These are phyloP conservation scores for Pleurotus tuber-regium DNA, from an alignment of 768 basidiomycete genomes.

Conservation along the genomic window DNA sequence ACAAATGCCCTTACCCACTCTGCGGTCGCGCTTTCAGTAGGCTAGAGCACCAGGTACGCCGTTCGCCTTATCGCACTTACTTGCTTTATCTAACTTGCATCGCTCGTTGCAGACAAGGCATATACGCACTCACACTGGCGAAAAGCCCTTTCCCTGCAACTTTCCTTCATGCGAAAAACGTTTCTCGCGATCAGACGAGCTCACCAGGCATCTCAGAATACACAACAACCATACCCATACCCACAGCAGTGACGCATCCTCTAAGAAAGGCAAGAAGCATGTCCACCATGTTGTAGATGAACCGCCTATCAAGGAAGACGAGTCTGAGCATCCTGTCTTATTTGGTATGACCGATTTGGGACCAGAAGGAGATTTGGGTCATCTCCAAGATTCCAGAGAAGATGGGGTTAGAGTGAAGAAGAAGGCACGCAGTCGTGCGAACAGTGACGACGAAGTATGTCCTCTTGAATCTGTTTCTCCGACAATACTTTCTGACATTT, in stretches of 20 bases:
- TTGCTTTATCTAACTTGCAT: slow-evolving; percentile 12
- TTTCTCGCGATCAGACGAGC: slow-evolving; percentile 97
- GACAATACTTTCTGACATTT: neutral
- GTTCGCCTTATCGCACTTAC: neutral
- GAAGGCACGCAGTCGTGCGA: slow-evolving; percentile 76
- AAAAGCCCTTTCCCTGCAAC: slow-evolving; percentile 93
- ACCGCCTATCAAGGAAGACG: slow-evolving; percentile 7
- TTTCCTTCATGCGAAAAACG: slow-evolving; percentile 96
- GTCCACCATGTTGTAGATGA: slow-evolving; percentile 12
- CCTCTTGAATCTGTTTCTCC: slow-evolving; percentile 13
- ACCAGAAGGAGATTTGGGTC: slow-evolving; percentile 9
- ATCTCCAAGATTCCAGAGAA: slow-evolving; percentile 7
- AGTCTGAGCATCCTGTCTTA: slow-evolving; percentile 10
- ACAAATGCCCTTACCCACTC: slow-evolving; percentile 91
- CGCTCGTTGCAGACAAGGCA: slow-evolving; percentile 76
- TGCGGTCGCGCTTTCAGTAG: slow-evolving; percentile 96
- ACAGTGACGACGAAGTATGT: slow-evolving; percentile 82
- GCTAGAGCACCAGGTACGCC: slow-evolving; percentile 87
- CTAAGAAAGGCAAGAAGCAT: slow-evolving; percentile 12
- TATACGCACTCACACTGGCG: slow-evolving; percentile 97
- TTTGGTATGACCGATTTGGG: slow-evolving; percentile 9
- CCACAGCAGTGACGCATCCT: slow-evolving; percentile 22
- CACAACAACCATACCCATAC: slow-evolving; percentile 62
- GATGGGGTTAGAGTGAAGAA: slow-evolving; percentile 51
- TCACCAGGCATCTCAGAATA: slow-evolving; percentile 94